Evolutionary conservation across 805 yeast genomes (phyloP).

Genomic region (Cyberlindnera subsufficiens): DNA sequence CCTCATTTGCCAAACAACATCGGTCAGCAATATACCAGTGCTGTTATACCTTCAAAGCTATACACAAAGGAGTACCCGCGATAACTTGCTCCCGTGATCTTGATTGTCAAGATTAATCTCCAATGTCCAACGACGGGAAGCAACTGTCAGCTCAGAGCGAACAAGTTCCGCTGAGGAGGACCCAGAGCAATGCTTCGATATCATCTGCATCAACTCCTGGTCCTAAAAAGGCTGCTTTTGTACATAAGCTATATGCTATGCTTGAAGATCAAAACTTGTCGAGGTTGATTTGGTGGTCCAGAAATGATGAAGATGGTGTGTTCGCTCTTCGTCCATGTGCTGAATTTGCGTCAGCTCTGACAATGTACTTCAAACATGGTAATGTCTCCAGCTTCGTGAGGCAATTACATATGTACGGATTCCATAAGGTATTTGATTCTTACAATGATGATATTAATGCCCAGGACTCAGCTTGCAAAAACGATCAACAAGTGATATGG

Average conservation of each 20-base stretch:
- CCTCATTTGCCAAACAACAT: too few species aligned
- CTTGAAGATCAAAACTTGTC: conserved; percentile 46
- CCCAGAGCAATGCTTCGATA: not conserved
- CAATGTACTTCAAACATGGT: conserved; percentile 87
- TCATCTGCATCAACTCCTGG: not conserved
- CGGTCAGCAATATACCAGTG: too few species aligned
- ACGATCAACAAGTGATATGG: conserved; percentile 42
- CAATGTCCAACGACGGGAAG: too few species aligned
- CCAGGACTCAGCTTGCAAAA: conserved; percentile 2
- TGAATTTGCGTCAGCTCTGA: conserved; percentile 54
- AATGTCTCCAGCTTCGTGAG: conserved; percentile 91
- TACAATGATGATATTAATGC: not conserved
- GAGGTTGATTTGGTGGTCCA: conserved; percentile 61
- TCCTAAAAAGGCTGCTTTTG: conserved; percentile 41
- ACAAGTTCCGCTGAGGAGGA: too few species aligned
- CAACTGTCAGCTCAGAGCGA: too few species aligned
- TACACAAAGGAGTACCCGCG: too few species aligned
- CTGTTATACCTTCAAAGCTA: too few species aligned
- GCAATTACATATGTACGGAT: conserved; percentile 94
- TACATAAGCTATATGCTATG: conserved; percentile 60
- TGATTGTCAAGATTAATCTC: too few species aligned
- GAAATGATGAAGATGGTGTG: conserved; percentile 38
- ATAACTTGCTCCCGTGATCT: too few species aligned
- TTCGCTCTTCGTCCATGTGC: conserved; percentile 62
- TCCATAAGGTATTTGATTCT: conserved; percentile 59